Evolutionary conservation across 164 flowering plant species (phyloP), one percentile per base, ranked within the genome.

Genomic region (Dillenia suffruticosa): DNA sequence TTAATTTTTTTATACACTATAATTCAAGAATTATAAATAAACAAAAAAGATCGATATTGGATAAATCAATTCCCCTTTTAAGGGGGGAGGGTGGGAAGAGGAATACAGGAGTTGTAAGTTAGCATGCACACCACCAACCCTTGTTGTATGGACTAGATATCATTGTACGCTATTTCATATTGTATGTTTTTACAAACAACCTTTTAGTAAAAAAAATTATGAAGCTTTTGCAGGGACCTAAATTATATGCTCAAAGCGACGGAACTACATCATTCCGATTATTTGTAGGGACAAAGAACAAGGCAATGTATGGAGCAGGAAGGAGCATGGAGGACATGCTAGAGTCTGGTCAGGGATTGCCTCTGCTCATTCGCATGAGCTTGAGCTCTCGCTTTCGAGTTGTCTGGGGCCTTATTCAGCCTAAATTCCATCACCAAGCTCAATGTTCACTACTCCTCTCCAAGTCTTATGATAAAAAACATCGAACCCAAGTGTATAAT

Each of bases 291-390:
- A 81, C 84, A 9, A 84, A n/a, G 68, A 82, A 78, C 22, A 86
- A 79, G 70, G 70, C 89, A 2, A 80, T 90, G 93, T 92, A 88
- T 51, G 96, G 95, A 11, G 98, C 88, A 0, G 98, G 96, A 10
- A 63, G 88, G 57, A 69, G 44, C 62, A 92, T 88, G 96, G 70
- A 88, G 61, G 96, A 88, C 65, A 69, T 86, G 85, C 76, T 90
- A 0, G 80, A 82, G 26, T 79, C 90, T 0, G 81, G 84, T 12
- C 68, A 64, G 12, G 95, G 98, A 7, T 53, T 90, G 64, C 86
- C 93, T 0, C 19, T 92, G 8, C 10, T 62, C 9, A 65, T 86
- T 45, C 73, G 64, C 0, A 49, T 86, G 55, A 67, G 56, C 9
- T 45, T 92, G 22, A 71, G 51, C 9, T 85, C 96, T 1, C 70